Conservation (phyloP, 129 eudicot genomes). For the Flaveria bidentis region DNA sequence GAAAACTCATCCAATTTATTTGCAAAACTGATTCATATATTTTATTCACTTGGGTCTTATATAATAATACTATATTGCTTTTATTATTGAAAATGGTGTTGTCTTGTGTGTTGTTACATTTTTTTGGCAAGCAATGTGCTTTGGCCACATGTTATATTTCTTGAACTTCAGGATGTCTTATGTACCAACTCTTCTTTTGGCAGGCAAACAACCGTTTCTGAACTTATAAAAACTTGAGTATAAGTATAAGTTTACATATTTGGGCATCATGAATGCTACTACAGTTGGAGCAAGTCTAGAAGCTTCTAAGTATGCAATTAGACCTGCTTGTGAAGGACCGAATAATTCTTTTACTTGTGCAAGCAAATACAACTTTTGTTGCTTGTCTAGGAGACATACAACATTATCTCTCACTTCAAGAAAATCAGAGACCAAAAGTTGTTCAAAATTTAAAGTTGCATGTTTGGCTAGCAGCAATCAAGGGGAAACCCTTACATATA, state of each 20-base stretch:
- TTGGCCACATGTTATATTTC: not conserved
- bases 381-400: slow-evolving; percentile 31
- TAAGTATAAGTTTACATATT: not conserved
- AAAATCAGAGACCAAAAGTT: slow-evolving; percentile 19
- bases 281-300: slow-evolving; percentile 46
- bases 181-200: not conserved
- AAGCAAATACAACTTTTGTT: slow-evolving; percentile 25
- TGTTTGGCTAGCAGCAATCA: slow-evolving; percentile 35
- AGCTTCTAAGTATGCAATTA: slow-evolving; percentile 32
- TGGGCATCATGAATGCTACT: slow-evolving; percentile 38
- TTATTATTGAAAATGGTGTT: no score
- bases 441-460: slow-evolving; percentile 20
- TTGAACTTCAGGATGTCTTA: not conserved
- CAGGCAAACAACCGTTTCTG: slow-evolving; percentile 10
- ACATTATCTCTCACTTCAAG: slow-evolving; percentile 31
- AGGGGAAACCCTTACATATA: slow-evolving; percentile 63
- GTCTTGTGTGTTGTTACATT: no score
- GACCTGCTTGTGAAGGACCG: slow-evolving; percentile 22
- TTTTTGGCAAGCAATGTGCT: no score
- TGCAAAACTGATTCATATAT: no score
- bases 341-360: not conserved
- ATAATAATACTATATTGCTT: no score
- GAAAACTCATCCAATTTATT: no score
- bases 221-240: not conserved
- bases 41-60: no score